Base-by-base conservation (phyloP, 1,139 yeast species). In the Scheffersomyces illinoinensis region DNA sequence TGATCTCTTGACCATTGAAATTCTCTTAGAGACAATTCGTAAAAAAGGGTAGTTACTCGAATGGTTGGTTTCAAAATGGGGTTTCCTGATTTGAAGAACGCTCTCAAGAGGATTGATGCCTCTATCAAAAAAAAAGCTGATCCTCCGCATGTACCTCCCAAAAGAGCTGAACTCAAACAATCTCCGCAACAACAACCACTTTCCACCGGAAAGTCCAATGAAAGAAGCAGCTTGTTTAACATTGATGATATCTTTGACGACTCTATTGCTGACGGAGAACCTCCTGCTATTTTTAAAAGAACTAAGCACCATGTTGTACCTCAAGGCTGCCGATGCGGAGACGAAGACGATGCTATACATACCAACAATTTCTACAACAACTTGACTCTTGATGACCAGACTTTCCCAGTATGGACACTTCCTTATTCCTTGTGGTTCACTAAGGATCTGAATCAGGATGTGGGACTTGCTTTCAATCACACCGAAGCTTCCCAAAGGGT, bases 391-490 rank as follows among this genome's bases (percentile, higher is more conserved):
- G 83, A 72, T 10, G 82, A 80, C 64, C 85, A 81, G 65, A 77
- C 81, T 0, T 77, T 71, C 63, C 84, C 85, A 1, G 72, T 79
- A 0, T 81, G 84, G 84, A 77, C 84, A 3, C 76, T 76, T 47
- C 85, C 85, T 1, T 80, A 81, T 62, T 79, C 83, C 20, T 69
- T 81, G 46, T 81, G 84, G 84, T 65, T 76, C 5, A 67, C 80
- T 7, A 76, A 75, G 57, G 83, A 79, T 53, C 77, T 76, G 0
- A 76, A 68, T 12, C 76, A 77, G 54, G 77, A 75, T 60, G 73
- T 64, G 52, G 84, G 84, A 4, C 62, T 81, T 54, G 83, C 84
- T 0, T 71, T 79, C 61, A 79, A 80, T 59, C 84, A 81, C 59
- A 79, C 85, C 1, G 81, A 77, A 2, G 76, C 76, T 3, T 58